These are phyloP conservation scores for Emericellopsis terricola DNA, from an alignment of 495 filamentous ascomycete genomes.

Conservation along the genomic window DNA sequence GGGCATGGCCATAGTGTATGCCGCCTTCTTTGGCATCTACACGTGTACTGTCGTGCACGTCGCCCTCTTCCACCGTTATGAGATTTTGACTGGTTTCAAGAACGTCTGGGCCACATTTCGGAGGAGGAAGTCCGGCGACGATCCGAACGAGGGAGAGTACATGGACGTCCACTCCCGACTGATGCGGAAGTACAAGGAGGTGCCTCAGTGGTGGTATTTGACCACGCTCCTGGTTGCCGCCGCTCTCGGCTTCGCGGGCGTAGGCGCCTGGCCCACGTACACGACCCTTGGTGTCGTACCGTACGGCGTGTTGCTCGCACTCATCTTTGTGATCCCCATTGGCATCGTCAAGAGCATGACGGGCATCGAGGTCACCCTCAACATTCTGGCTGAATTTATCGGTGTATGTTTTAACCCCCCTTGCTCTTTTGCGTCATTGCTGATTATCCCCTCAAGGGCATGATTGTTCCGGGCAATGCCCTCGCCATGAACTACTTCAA, in stretches of 20 bases:
- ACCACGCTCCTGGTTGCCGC: conserved; percentile 13
- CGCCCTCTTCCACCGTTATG: conserved; percentile 19
- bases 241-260: conserved; percentile 16
- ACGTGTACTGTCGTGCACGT: conserved; percentile 19
- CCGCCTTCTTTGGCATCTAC: conserved; percentile 23
- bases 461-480: conserved; percentile 20
- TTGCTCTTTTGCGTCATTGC: no score
- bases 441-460: no score
- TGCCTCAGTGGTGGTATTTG: conserved; percentile 25
- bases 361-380: conserved; percentile 21
- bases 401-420: no score
- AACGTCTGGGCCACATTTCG: conserved; percentile 13
- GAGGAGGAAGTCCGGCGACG: conserved; percentile 3
- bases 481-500: conserved; percentile 28
- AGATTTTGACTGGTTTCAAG: conserved; percentile 18
- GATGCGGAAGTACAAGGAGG: conserved; percentile 20
- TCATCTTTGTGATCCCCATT: conserved; percentile 22
- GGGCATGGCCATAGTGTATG: conserved; percentile 15
- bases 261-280: conserved; percentile 20
- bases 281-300: conserved; percentile 21
- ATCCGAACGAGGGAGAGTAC: conserved; percentile 6
- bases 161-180: conserved; percentile 20
- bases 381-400: conserved; percentile 26
- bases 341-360: conserved; percentile 26
- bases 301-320: conserved; percentile 22